phyloP scores from a whole-genome alignment of 148 eudicot species.

The Vaccinium darrowii region DNA sequence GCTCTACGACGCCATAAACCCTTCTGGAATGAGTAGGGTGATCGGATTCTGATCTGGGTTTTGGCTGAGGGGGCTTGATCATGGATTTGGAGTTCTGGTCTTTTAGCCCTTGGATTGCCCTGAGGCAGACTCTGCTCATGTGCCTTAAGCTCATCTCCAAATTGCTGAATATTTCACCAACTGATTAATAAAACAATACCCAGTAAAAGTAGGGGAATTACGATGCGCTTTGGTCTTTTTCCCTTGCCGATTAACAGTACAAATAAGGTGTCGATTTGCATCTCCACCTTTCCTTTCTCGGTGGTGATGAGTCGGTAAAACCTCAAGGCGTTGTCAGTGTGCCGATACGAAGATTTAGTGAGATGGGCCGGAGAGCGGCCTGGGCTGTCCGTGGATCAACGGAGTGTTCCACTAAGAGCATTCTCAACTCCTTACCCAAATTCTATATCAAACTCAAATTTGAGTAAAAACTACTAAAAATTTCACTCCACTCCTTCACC shows the following conservation, averaged over 20 bases:
- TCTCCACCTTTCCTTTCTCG: background rate
- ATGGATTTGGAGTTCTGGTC: constrained; percentile 7
- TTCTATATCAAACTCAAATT: no score
- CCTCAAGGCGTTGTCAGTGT: background rate
- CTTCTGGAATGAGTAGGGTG: background rate
- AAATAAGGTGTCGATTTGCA: background rate
- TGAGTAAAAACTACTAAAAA: no score
- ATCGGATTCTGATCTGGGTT: constrained; percentile 9
- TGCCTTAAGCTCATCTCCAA: constrained; percentile 5
- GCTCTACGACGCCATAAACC: background rate
- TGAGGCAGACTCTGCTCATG: constrained; percentile 5
- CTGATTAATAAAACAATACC: background rate
- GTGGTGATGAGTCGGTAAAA: background rate
- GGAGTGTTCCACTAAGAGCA: no score
- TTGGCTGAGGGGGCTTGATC: constrained; percentile 8
- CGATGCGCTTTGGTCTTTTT: background rate
- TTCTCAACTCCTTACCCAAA: no score
- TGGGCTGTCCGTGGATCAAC: no score
- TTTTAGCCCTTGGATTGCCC: constrained; percentile 5
- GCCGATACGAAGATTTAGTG: background rate
- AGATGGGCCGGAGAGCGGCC: background rate
- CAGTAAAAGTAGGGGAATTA: background rate
- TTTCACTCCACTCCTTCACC: no score
- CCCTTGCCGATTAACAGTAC: background rate
- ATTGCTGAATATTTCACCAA: background rate